Evolutionary conservation across 2,329 filamentous ascomycete genomes (phyloP).

Genomic region (Grosmannia clavigera): DNA sequence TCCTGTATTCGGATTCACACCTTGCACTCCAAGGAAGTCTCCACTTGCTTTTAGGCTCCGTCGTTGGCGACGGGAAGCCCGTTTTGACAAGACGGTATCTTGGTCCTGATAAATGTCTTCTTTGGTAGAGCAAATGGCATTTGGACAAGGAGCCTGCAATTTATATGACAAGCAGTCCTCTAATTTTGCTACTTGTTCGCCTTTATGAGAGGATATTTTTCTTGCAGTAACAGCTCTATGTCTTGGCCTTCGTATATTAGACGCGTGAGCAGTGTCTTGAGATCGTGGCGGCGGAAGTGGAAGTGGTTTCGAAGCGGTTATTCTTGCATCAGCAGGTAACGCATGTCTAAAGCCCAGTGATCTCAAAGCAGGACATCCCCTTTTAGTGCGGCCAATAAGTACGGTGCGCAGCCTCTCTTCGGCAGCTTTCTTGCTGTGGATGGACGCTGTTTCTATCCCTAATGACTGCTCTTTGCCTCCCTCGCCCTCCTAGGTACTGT

Average conservation of each 20-base stretch:
- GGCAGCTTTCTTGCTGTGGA: neutral
- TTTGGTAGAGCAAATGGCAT: neutral
- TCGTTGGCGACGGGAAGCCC: slow-evolving; percentile 26
- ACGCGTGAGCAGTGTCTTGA: neutral
- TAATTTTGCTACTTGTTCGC: neutral
- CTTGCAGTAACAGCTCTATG: neutral
- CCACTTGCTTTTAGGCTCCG: slow-evolving; percentile 38
- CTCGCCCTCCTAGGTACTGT: slow-evolving; percentile 8
- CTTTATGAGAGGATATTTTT: neutral
- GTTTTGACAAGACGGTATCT: slow-evolving; percentile 19
- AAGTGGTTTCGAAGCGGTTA: neutral
- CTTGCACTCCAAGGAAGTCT: slow-evolving; percentile 47
- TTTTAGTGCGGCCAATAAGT: neutral
- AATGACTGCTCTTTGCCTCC: neutral
- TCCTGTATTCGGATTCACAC: slow-evolving; percentile 44
- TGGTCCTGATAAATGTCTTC: slow-evolving; percentile 6
- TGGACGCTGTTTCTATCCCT: neutral
- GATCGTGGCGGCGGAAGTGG: neutral
- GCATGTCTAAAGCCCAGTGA: neutral
- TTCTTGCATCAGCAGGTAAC: neutral
- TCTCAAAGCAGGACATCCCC: neutral
- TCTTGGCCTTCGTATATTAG: neutral
- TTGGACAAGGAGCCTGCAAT: neutral
- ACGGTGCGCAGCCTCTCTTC: neutral
- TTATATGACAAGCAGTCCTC: neutral